phyloP scores from a whole-genome alignment of 1,284 basidiomycete species.

The Cutaneotrichosporon sp. region DNA sequence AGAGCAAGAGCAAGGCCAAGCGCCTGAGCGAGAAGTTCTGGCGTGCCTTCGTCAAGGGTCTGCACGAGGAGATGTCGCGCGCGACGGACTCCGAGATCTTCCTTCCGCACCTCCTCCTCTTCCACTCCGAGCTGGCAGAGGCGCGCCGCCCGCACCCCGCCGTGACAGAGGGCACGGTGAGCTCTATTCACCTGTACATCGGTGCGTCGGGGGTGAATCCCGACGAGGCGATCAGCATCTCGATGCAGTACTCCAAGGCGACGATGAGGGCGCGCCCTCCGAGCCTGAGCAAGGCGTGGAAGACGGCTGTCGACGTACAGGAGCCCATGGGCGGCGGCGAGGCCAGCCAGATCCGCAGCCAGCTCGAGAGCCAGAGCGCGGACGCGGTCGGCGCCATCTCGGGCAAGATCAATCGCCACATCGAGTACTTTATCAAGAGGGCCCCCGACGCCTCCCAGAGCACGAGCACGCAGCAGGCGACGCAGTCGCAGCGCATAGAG shows the following conservation, averaged over 20 bases:
- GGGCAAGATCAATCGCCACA: slow-evolving; percentile 48
- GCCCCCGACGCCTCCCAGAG: neutral
- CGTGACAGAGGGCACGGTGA: slow-evolving; percentile 65
- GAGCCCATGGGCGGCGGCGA: slow-evolving; percentile 19
- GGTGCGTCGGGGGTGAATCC: slow-evolving; percentile 68
- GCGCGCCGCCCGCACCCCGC: slow-evolving; percentile 70
- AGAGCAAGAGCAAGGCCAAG: slow-evolving; percentile 51
- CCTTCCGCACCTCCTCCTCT: slow-evolving; percentile 66
- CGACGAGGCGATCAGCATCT: slow-evolving; percentile 72
- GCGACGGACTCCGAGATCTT: slow-evolving; percentile 45
- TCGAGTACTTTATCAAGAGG: slow-evolving; percentile 41
- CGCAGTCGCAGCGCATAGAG: slow-evolving; percentile 14
- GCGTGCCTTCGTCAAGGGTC: slow-evolving; percentile 55
- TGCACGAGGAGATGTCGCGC: slow-evolving; percentile 56
- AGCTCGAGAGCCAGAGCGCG: slow-evolving; percentile 16
- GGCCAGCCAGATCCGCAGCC: slow-evolving; percentile 14
- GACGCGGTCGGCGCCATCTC: slow-evolving; percentile 33
- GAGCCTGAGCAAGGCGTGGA: slow-evolving; percentile 76
- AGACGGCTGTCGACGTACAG: slow-evolving; percentile 50
- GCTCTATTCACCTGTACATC: slow-evolving; percentile 67
- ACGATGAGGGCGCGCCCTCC: slow-evolving; percentile 73
- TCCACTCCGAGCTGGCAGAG: slow-evolving; percentile 68
- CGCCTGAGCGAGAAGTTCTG: slow-evolving; percentile 76
- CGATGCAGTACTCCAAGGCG: slow-evolving; percentile 78
- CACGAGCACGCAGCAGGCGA: slow-evolving; percentile 3